Percentiles rank a stretch among this genome's conserved stretches.
Conservation (phyloP, 2,329 filamentous ascomycete genomes). For the Fonsecaea nubica region DNA sequence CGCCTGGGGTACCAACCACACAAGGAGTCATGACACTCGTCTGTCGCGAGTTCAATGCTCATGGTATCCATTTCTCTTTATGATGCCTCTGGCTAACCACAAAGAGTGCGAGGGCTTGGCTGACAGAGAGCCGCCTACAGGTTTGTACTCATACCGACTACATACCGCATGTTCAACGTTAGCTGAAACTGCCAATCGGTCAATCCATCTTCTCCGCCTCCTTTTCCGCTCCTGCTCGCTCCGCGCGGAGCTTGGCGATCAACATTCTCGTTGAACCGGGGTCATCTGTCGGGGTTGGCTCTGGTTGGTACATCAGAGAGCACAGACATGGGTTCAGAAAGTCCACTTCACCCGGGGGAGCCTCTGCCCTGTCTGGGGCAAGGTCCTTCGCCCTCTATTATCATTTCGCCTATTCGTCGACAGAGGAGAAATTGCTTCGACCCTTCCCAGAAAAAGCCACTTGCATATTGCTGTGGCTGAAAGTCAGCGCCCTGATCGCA, state of each 20-base stretch:
- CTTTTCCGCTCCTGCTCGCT: not conserved
- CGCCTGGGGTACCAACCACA: not conserved
- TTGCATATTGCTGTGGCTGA: not conserved
- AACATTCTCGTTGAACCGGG: not conserved
- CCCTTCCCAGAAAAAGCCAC: not conserved
- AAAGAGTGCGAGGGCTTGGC: not conserved
- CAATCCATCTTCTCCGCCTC: not conserved
- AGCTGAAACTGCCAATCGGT: not conserved
- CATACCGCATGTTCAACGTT: not conserved
- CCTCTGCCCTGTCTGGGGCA: not conserved
- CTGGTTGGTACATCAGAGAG: not conserved
- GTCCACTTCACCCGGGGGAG: not conserved
- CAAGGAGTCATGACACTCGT: not conserved
- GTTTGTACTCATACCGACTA: not conserved
- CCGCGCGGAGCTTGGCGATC: slow-evolving; percentile 2
- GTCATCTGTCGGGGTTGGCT: not conserved
- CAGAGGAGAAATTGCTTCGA: not conserved
- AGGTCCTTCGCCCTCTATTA: not conserved
- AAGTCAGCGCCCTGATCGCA: not conserved
- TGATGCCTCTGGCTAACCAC: not conserved
- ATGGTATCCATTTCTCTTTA: not conserved
- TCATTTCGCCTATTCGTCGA: not conserved
- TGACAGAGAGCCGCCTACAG: not conserved
- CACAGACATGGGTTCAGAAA: not conserved
- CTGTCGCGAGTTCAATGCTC: not conserved